phyloP scores from a whole-genome alignment of 257 asterid genomes.

The Solanum ossicruentum region DNA sequence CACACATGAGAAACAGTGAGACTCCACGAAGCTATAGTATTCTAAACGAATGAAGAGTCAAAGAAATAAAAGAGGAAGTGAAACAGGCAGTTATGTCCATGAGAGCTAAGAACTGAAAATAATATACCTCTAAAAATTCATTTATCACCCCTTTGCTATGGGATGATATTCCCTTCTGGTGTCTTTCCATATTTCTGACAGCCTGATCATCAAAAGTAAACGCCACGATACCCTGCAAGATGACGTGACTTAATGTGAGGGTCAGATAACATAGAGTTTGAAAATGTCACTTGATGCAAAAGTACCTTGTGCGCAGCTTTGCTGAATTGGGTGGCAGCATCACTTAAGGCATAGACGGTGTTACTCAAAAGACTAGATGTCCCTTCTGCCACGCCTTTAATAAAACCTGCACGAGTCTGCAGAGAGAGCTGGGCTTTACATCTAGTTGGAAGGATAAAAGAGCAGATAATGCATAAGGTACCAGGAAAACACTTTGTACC shows the following conservation, averaged over 20 bases:
- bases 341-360: slow-evolving; percentile 90
- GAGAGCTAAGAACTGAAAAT: neutral
- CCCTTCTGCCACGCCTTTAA: slow-evolving; percentile 95
- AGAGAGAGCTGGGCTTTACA: slow-evolving; percentile 11
- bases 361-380: slow-evolving; percentile 91
- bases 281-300: neutral
- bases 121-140: slow-evolving; percentile 78
- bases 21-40: neutral
- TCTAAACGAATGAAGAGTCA: neutral
- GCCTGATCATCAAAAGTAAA: slow-evolving; percentile 78
- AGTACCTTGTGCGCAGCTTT: slow-evolving; percentile 91
- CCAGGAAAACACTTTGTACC: slow-evolving; percentile 72
- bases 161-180: slow-evolving; percentile 63
- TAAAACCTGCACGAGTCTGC: slow-evolving; percentile 91
- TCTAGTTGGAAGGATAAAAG: neutral
- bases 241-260: neutral
- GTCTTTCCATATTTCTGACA: slow-evolving; percentile 49
- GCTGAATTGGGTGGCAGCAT: slow-evolving; percentile 96
- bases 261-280: neutral
- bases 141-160: slow-evolving; percentile 87
- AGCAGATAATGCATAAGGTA: slow-evolving; percentile 7
- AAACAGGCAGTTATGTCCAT: neutral
- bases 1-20: neutral
- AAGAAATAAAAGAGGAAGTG: neutral
- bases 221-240: slow-evolving; percentile 88